A percentile compares a stretch with the other conserved stretches of the same genome.
phyloP scores from a whole-genome alignment of 1,139 yeast genomes.

The Nakaseomyces delphensis region DNA sequence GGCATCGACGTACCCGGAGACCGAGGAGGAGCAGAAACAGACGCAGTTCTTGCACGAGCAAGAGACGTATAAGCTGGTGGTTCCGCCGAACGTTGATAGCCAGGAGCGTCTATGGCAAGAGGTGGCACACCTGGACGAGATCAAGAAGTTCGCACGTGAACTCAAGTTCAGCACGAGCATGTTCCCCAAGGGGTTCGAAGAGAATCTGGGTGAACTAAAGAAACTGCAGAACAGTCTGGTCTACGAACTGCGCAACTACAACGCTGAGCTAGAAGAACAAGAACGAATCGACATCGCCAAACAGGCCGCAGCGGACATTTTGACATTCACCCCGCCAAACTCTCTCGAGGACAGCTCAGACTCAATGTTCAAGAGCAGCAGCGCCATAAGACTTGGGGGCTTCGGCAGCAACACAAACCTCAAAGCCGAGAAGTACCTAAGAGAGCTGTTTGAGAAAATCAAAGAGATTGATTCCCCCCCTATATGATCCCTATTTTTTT shows the following conservation, averaged over 20 bases:
- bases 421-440: constrained; percentile 1
- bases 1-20: constrained; percentile 5
- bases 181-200: constrained; percentile 53
- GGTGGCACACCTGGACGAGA: constrained; percentile 72
- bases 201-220: constrained; percentile 50
- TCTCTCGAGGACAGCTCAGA: constrained; percentile 6
- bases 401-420: constrained; percentile 4
- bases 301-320: constrained; percentile 9
- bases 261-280: constrained; percentile 14
- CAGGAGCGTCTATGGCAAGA: constrained; percentile 82
- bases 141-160: constrained; percentile 52
- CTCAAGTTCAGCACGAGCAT: constrained; percentile 38
- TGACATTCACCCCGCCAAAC: constrained; percentile 7
- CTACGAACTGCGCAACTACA: constrained; percentile 40
- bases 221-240: constrained; percentile 52
- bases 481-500: background rate
- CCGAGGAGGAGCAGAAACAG: constrained; percentile 5
- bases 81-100: constrained; percentile 45
- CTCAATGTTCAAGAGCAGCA: constrained; percentile 3
- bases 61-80: constrained; percentile 32
- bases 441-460: constrained; percentile 3
- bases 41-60: background rate
- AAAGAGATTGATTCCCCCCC: background rate
- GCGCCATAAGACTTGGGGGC: constrained; percentile 6
- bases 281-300: constrained; percentile 13